Percentiles rank a stretch among this genome's conserved stretches.
Evolutionary conservation across 2,329 filamentous ascomycete genomes (phyloP).

Genomic region (Alternaria triticina): DNA sequence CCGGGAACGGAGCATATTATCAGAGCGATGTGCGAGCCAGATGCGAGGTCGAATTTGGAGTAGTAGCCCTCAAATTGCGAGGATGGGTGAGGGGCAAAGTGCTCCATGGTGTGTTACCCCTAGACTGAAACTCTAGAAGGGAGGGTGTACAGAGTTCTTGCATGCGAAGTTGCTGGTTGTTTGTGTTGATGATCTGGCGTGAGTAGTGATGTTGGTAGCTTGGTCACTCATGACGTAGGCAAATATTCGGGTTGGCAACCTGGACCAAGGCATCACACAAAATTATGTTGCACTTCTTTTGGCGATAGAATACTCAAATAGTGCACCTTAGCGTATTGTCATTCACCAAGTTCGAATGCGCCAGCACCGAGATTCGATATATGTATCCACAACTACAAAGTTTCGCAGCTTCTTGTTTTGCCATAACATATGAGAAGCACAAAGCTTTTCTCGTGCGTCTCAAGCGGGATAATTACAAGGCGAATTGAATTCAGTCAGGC

Average conservation of each 20-base stretch:
- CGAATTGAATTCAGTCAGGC: not conserved
- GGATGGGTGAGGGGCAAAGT: slow-evolving; percentile 51
- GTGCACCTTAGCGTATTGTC: not conserved
- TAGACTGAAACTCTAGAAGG: no score
- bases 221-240: slow-evolving; percentile 29
- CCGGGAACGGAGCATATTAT: slow-evolving; percentile 56
- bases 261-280: not conserved
- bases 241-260: not conserved
- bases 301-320: not conserved
- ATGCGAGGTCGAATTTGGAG: slow-evolving; percentile 57
- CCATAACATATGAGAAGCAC: not conserved
- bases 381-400: not conserved
- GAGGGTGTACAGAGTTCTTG: not conserved
- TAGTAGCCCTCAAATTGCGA: slow-evolving; percentile 59
- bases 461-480: not conserved
- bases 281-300: not conserved
- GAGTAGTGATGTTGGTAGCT: not conserved
- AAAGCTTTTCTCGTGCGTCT: not conserved
- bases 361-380: not conserved
- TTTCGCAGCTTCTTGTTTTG: not conserved
- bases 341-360: not conserved
- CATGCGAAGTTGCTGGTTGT: not conserved
- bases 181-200: not conserved
- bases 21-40: slow-evolving; percentile 54
- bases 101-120: slow-evolving; percentile 43